These are phyloP conservation scores for Platismatia glauca DNA, from an alignment of 495 filamentous ascomycete genomes.

Conservation along the genomic window DNA sequence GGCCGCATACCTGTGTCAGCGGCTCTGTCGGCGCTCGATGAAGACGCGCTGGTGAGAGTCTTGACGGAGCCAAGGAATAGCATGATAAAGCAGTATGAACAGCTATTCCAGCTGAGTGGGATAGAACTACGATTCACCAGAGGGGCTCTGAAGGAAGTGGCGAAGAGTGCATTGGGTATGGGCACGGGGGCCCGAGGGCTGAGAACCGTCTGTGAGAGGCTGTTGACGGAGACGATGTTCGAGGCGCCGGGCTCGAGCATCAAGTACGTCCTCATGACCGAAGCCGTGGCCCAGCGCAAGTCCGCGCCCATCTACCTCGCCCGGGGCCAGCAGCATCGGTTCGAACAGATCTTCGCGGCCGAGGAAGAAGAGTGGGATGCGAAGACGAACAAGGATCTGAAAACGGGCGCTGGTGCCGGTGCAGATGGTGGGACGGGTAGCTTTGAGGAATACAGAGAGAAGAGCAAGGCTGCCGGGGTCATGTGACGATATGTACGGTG, in stretches of 20 bases:
- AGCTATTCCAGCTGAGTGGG: slow-evolving; percentile 73
- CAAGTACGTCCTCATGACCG: slow-evolving; percentile 68
- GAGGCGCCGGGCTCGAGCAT: slow-evolving; percentile 62
- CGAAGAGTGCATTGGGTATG: slow-evolving; percentile 60
- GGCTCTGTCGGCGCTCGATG: slow-evolving; percentile 71
- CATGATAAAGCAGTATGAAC: slow-evolving; percentile 74
- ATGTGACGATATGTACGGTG: slow-evolving; percentile 12
- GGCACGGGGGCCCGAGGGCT: slow-evolving; percentile 83
- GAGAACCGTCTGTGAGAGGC: slow-evolving; percentile 78
- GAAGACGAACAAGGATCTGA: slow-evolving; percentile 29
- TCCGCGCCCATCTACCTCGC: slow-evolving; percentile 54
- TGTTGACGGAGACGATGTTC: slow-evolving; percentile 86
- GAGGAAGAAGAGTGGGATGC: slow-evolving; percentile 60
- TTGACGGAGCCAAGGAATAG: slow-evolving; percentile 87
- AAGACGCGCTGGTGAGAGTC: slow-evolving; percentile 70
- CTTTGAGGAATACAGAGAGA: slow-evolving; percentile 49
- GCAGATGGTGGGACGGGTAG: slow-evolving; percentile 29
- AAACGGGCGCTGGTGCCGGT: slow-evolving; percentile 28
- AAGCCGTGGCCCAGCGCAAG: slow-evolving; percentile 56
- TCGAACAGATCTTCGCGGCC: slow-evolving; percentile 47
- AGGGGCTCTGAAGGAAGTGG: slow-evolving; percentile 67
- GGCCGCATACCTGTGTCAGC: slow-evolving; percentile 84
- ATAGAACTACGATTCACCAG: slow-evolving; percentile 79
- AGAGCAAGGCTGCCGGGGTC: slow-evolving; percentile 23
- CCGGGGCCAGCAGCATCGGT: slow-evolving; percentile 50